Base-by-base conservation (phyloP, 1,284 basidiomycete species). In the Pseudozyma tsukubaensis region DNA sequence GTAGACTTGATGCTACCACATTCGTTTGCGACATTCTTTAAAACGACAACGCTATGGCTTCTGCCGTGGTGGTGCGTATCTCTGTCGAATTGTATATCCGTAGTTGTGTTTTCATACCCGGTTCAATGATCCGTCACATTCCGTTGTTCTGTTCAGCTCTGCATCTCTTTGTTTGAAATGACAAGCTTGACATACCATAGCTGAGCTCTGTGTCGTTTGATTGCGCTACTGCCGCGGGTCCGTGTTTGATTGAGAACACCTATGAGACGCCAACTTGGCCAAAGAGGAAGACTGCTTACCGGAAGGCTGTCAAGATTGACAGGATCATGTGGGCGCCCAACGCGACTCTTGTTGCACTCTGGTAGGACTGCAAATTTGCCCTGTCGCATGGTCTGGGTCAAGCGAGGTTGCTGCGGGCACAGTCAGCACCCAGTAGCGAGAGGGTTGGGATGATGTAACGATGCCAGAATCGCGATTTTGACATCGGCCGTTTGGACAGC, bases 21-120 rank as follows among this genome's bases (percentile, higher is more conserved):
- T 40, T 55, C 47, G 39, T 61, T 32, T 49, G 18, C 32, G 4
- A 47, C 13, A 36, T 35, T 50, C n/a, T 8, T 36, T 18, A 4
- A 32, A n/a, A 43, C 29, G 36, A n/a, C 39, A 29, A 18, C 14
- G 37, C 55, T 11, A 14, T 37, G 35, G 36, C 34, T 8, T n/a
- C 35, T 45, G 21, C 34, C 14, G n/a, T 51, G 42, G 32, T n/a
- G 35, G 18, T 24, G 11, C 39, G 14, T 43, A 14, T 32, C 19
- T 34, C 9, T 7, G 11, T 32, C 35, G 51, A 47, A 64, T 8
- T 47, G 44, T 55, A 58, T 57, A 48, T 56, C 54, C 53, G 19
- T 37, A 40, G 12, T 37, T 42, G 40, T 50, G 35, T 51, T 44
- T 42, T 45, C 48, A 43, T 51, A 45, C 44, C 49, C 57, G 49